Evolutionary conservation across 75 land plant genomes (phyloP).

Genomic region (Isoetes taiwanensis): DNA sequence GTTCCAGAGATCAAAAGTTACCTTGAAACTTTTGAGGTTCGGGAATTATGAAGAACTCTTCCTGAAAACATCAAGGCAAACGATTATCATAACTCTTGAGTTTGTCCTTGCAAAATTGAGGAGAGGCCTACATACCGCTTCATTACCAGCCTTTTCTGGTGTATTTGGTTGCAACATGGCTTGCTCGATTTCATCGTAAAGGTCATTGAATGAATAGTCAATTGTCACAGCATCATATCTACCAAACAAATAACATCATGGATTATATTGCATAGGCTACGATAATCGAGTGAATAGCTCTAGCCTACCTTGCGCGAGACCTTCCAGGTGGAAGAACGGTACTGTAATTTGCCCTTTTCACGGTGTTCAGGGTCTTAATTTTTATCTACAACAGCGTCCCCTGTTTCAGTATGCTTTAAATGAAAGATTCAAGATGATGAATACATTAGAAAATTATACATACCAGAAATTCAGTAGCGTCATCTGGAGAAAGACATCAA

Average conservation of each 20-base stretch:
- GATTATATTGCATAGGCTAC: not conserved
- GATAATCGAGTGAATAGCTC: not conserved
- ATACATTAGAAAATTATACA: not conserved
- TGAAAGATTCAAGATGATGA: not conserved
- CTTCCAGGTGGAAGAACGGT: constrained; percentile 47
- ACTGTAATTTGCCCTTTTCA: constrained; percentile 19
- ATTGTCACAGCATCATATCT: constrained; percentile 16
- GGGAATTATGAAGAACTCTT: constrained; percentile 5
- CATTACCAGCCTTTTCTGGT: too few species aligned
- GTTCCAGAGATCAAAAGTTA: too few species aligned
- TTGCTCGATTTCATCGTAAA: too few species aligned
- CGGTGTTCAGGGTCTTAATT: constrained; percentile 27
- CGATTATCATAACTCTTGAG: not conserved
- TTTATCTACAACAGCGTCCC: constrained; percentile 29
- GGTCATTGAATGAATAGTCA: constrained; percentile 5
- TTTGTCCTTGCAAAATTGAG: too few species aligned
- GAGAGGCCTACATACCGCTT: too few species aligned
- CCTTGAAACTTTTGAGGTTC: too few species aligned
- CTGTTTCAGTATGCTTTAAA: not conserved
- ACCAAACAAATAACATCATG: not conserved
- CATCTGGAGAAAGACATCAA: constrained; percentile 35
- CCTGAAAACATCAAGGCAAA: not conserved
- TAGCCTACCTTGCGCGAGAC: constrained; percentile 44
- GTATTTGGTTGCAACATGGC: too few species aligned
- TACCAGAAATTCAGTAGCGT: constrained; percentile 60